Percentiles rank a stretch among this genome's conserved stretches.
These are phyloP conservation scores for Tylopilus sp. DNA, from an alignment of 1,284 basidiomycete genomes.

Conservation along the genomic window DNA sequence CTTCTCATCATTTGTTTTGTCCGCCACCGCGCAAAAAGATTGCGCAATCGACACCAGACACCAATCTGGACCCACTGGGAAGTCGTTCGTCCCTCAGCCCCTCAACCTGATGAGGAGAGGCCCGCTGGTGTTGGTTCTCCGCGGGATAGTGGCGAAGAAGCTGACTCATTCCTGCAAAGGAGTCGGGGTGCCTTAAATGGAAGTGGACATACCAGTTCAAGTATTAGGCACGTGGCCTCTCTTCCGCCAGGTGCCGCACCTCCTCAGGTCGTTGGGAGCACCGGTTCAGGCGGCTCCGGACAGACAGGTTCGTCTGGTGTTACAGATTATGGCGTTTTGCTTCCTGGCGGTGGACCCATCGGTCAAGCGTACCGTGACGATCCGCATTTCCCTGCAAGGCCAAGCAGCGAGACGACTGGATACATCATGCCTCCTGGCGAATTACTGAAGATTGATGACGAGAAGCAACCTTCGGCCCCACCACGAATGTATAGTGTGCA, in stretches of 20 bases:
- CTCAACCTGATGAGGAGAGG: slow-evolving; percentile 31
- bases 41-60: slow-evolving; percentile 35
- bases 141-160: slow-evolving; percentile 62
- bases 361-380: slow-evolving; percentile 33
- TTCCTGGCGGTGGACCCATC: slow-evolving; percentile 33
- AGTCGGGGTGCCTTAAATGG: slow-evolving; percentile 29
- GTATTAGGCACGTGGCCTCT: slow-evolving; percentile 26
- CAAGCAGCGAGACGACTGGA: slow-evolving; percentile 30
- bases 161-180: slow-evolving; percentile 54
- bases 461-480: slow-evolving; percentile 23
- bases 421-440: slow-evolving; percentile 31
- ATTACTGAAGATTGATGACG: slow-evolving; percentile 30
- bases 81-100: slow-evolving; percentile 36
- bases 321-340: slow-evolving; percentile 32
- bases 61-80: slow-evolving; percentile 56
- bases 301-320: slow-evolving; percentile 24
- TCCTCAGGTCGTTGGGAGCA: slow-evolving; percentile 29
- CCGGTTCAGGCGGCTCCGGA: slow-evolving; percentile 27
- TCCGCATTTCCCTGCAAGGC: slow-evolving; percentile 17
- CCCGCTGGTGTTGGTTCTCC: slow-evolving; percentile 61
- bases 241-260: slow-evolving; percentile 33
- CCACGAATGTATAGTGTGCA: slow-evolving; percentile 29
- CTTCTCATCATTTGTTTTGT: slow-evolving; percentile 49
- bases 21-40: slow-evolving; percentile 44
- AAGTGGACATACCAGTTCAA: slow-evolving; percentile 15